These are phyloP conservation scores for Rhizopus microsporus DNA, from an alignment of 371 early-diverging fungal species.

Conservation along the genomic window DNA sequence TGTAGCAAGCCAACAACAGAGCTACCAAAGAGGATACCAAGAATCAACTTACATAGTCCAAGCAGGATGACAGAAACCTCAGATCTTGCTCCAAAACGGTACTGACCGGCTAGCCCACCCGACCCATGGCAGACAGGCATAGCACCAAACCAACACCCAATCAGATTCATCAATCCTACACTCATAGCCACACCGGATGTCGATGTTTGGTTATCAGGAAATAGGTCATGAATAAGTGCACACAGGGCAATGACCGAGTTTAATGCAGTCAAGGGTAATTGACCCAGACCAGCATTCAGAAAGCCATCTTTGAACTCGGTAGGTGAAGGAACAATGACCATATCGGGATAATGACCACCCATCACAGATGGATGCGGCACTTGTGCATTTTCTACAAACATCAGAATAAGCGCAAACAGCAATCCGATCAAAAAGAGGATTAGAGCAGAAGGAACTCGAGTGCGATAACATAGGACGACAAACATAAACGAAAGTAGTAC, in stretches of 20 bases:
- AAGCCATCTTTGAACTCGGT: conserved; percentile 73
- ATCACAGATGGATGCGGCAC: conserved; percentile 41
- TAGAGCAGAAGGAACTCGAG: conserved; percentile 73
- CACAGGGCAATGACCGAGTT: conserved; percentile 87
- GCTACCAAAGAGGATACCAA: conserved; percentile 81
- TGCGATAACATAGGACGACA: conserved; percentile 70
- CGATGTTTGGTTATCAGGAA: conserved; percentile 67
- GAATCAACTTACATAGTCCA: conserved; percentile 71
- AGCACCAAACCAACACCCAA: conserved; percentile 86
- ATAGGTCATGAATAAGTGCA: conserved; percentile 80
- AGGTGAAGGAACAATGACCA: conserved; percentile 60
- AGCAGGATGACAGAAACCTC: conserved; percentile 78
- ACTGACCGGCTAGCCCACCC: conserved; percentile 91
- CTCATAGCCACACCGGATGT: conserved; percentile 65
- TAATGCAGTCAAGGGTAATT: conserved; percentile 82
- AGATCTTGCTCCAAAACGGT: conserved; percentile 89
- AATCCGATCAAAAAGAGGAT: conserved; percentile 75
- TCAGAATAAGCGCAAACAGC: conserved; percentile 64
- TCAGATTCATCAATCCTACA: conserved; percentile 84
- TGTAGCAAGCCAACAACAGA: conserved; percentile 73
- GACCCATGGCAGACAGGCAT: conserved; percentile 85
- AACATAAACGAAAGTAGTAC: conserved; percentile 67
- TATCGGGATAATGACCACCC: conserved; percentile 63
- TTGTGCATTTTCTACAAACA: conserved; percentile 35
- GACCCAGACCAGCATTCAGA: conserved; percentile 82